Base-by-base conservation (phyloP, 257 asterid species). In the Anisodus acutangulus region DNA sequence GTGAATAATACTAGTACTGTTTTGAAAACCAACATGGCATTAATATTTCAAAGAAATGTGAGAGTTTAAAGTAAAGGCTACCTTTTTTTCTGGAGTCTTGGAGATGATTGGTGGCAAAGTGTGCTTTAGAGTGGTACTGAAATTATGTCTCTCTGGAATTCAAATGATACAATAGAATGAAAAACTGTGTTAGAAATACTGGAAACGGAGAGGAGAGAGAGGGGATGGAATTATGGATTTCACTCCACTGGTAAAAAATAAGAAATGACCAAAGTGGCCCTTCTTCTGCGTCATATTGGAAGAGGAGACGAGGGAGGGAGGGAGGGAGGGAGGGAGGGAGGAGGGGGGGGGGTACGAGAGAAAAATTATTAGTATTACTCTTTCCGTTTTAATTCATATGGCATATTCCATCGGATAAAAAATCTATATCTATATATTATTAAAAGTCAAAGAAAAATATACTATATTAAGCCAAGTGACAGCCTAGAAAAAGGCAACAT, bases 121-220 rank as follows among this genome's bases (percentile, higher is more conserved):
- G 10, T 55, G 70, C 17, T 62, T 8, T 35, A 57, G 55, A 39
- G 57, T 55, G 83, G 41, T 64, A 79, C 6, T 35, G 19, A 4
- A 22, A 82, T 53, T 67, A 82, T 51, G 54, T 41, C 31, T 47
- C 62, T 82, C 64, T 51, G 37, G 64, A 82, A 49, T 51, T 68
- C 80, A 82, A 82, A 82, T 35, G 16, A 5, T 51, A 11, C 2
- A 11, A 76, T 51, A 45, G 64, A 76, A 51, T 51, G 81, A 53
- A 11, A 82, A 82, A 53, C 67, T 67, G 49, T 69, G 58, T 82
- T 82, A 82, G 15, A 68, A 49, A 82, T 53, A 82, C 68, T 68
- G 69, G 53, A 67, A 81, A 63, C 84, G 9, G 26, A 66, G 13
- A 76, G 26, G 80, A 76, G 47, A 76, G 81, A 74, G 60, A 72